Percentiles rank a stretch among this genome's conserved stretches.
Conservation (phyloP, 495 filamentous ascomycete genomes). For the Immersiella caudata region DNA sequence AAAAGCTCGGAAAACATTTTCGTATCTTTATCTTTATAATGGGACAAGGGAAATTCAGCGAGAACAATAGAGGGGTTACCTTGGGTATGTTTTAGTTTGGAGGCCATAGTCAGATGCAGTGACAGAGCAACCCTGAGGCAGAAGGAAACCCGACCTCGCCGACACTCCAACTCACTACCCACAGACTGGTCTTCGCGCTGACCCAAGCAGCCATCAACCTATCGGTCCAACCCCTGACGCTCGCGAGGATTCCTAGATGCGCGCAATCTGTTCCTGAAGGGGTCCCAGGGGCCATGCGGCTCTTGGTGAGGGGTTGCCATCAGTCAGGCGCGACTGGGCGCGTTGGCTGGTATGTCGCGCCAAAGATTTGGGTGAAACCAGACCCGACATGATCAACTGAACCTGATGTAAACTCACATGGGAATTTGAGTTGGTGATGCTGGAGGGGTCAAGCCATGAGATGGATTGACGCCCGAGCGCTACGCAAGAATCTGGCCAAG, state of each 20-base stretch:
- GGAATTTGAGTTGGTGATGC: too few relatives aligned
- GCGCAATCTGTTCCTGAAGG: neutral
- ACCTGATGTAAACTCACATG: too few relatives aligned
- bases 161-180: neutral
- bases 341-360: neutral
- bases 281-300: neutral
- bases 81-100: neutral
- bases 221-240: neutral
- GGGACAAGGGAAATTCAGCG: neutral
- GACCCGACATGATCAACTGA: too few relatives aligned
- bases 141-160: neutral
- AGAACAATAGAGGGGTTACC: neutral
- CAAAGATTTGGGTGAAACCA: neutral
- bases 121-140: too few relatives aligned
- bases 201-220: neutral
- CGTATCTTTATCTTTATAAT: neutral
- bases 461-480: too few relatives aligned
- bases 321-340: neutral
- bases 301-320: neutral
- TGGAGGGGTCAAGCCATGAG: too few relatives aligned
- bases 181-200: neutral
- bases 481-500: too few relatives aligned
- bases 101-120: neutral
- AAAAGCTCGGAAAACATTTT: neutral
- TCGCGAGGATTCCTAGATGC: neutral